A percentile compares a stretch with the other conserved stretches of the same genome.
Evolutionary conservation across 805 yeast genomes (phyloP).

Genomic region (Teunomyces aglyptinius): DNA sequence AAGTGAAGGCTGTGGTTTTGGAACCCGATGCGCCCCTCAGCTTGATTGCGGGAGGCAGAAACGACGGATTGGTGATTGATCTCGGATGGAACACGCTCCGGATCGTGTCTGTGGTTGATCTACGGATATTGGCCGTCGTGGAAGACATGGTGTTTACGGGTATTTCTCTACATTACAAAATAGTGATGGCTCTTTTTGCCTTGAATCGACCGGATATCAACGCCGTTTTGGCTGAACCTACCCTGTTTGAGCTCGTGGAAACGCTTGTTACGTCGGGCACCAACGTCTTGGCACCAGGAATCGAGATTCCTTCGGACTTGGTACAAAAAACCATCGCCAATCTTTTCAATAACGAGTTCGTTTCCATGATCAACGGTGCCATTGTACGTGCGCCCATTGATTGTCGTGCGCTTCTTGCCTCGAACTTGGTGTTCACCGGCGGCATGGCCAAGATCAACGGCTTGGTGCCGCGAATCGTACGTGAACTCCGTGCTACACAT

Average conservation of each 20-base stretch:
- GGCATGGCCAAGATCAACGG: slow-evolving; percentile 23
- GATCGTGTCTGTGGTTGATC: slow-evolving; percentile 22
- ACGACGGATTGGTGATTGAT: slow-evolving; percentile 28
- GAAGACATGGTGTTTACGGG: slow-evolving; percentile 12
- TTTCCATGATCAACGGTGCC: slow-evolving; percentile 6
- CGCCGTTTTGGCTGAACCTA: slow-evolving; percentile 6
- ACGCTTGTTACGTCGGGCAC: slow-evolving; percentile 12
- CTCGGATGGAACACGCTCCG: slow-evolving; percentile 25
- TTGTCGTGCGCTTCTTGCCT: slow-evolving; percentile 12
- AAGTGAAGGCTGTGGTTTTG: slow-evolving; percentile 24
- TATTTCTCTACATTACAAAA: slow-evolving; percentile 16
- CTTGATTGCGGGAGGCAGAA: slow-evolving; percentile 18
- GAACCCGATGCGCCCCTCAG: slow-evolving; percentile 18
- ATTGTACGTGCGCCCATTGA: slow-evolving; percentile 18
- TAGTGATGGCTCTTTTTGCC: slow-evolving; percentile 13
- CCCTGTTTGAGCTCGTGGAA: slow-evolving; percentile 18
- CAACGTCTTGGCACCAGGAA: slow-evolving; percentile 12
- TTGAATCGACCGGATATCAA: slow-evolving; percentile 10
- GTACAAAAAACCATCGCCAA: slow-evolving; percentile 14
- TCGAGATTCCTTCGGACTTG: slow-evolving; percentile 11
- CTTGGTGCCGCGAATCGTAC: slow-evolving; percentile 16
- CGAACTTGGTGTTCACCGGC: slow-evolving; percentile 25
- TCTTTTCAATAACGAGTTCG: slow-evolving; percentile 7
- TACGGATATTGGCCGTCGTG: slow-evolving; percentile 12
- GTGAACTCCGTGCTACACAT: slow-evolving; percentile 8